Conservation (phyloP, 2,329 filamentous ascomycete species). For the Cercospora brassicicola region DNA sequence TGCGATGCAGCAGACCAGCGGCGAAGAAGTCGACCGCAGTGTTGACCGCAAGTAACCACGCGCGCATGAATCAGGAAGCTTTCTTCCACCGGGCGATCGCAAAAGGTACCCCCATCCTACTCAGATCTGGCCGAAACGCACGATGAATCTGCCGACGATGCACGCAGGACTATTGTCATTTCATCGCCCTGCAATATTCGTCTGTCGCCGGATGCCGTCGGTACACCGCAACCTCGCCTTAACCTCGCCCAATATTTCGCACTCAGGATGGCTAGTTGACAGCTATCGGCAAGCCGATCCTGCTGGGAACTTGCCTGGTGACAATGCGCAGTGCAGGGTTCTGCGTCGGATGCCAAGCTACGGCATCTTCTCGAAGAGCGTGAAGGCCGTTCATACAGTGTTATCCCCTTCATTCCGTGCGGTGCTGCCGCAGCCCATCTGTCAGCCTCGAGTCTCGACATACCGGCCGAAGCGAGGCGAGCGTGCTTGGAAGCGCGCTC, state of each 20-base stretch:
- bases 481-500: not conserved
- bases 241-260: not conserved
- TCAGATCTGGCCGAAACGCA: not conserved
- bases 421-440: not conserved
- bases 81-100: not conserved
- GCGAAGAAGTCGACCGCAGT: not conserved
- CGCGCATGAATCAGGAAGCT: conserved; percentile 3
- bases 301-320: not conserved
- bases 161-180: not conserved
- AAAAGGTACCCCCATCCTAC: not conserved
- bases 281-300: not conserved
- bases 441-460: not conserved
- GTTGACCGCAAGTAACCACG: not conserved
- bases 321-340: not conserved
- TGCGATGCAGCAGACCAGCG: not conserved
- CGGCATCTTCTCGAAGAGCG: not conserved
- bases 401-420: not conserved
- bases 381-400: no score
- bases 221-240: not conserved
- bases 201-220: not conserved
- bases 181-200: not conserved
- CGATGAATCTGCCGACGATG: not conserved
- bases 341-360: not conserved
- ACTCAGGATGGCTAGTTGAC: not conserved
- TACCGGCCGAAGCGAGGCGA: not conserved